phyloP scores from a whole-genome alignment of 768 basidiomycete genomes.

The Lanmaoa pseudosensibilis region DNA sequence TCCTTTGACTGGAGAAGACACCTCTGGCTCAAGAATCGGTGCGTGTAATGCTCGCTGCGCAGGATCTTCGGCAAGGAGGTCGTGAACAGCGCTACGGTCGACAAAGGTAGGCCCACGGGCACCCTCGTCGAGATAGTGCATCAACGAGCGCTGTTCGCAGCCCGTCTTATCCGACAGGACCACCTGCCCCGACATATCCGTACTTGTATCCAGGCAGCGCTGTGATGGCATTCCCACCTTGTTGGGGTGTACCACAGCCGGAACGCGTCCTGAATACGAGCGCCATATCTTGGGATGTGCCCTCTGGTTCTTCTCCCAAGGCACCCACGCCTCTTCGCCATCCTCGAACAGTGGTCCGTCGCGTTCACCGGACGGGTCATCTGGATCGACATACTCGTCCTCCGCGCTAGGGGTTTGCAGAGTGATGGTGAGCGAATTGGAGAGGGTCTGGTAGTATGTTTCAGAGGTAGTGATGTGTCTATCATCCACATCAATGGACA shows the following conservation, averaged over 20 bases:
- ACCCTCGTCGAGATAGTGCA: constrained; percentile 23
- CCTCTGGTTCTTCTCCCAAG: constrained; percentile 6
- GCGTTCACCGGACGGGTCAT: not conserved
- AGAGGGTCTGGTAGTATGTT: constrained; percentile 13
- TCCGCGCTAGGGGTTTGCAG: not conserved
- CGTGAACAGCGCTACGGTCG: not conserved
- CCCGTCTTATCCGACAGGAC: not conserved
- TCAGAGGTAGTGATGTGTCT: constrained; percentile 9
- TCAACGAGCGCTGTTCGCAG: not conserved
- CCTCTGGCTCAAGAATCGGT: not conserved
- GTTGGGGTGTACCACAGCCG: constrained; percentile 2
- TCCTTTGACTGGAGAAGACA: constrained; percentile 12
- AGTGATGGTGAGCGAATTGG: constrained; percentile 1
- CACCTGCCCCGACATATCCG: not conserved
- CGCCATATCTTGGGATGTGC: not conserved
- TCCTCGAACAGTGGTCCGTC: constrained; percentile 3
- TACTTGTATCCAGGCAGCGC: not conserved
- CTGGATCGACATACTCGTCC: constrained; percentile 2
- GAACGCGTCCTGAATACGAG: not conserved
- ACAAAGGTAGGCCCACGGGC: constrained; percentile 21
- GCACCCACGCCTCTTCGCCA: constrained; percentile 22
- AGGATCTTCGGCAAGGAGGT: constrained; percentile 5
- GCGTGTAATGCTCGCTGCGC: not conserved
- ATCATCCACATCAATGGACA: constrained; percentile 5
- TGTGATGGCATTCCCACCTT: not conserved